Percentiles rank a stretch among this genome's conserved stretches.
phyloP scores from a whole-genome alignment of 306 rosid genomes.

The Vigna reflexopilosa region DNA sequence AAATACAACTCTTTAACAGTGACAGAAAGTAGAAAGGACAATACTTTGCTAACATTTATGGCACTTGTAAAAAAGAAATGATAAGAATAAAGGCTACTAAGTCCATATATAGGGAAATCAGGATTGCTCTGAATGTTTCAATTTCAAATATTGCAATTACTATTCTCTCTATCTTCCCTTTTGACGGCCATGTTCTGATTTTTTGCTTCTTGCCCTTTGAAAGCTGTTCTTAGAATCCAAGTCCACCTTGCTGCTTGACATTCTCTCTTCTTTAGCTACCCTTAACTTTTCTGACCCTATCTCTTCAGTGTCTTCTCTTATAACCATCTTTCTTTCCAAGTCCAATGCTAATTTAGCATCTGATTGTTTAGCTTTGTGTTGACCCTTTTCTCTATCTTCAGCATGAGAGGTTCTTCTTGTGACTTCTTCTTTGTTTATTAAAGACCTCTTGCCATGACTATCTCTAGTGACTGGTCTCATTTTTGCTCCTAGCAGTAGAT shows the following conservation, averaged over 20 bases:
- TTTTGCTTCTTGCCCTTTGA: constrained; percentile 64
- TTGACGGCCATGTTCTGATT: constrained; percentile 68
- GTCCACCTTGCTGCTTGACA: constrained; percentile 55
- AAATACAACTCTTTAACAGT: constrained; percentile 31
- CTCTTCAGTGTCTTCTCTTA: constrained; percentile 54
- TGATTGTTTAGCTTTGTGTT: constrained; percentile 50
- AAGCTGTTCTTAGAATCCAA: constrained; percentile 60
- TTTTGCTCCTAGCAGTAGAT: constrained; percentile 55
- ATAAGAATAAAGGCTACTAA: constrained; percentile 45
- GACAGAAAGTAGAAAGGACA: constrained; percentile 41
- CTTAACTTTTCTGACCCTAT: constrained; percentile 47
- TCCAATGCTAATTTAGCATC: constrained; percentile 59
- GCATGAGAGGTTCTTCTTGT: constrained; percentile 51
- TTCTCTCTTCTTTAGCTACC: constrained; percentile 49
- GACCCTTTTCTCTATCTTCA: constrained; percentile 57
- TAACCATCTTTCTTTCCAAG: constrained; percentile 54
- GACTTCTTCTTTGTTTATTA: constrained; percentile 55
- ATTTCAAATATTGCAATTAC: constrained; percentile 25
- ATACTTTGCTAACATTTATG: constrained; percentile 49
- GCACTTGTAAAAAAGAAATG: constrained; percentile 32
- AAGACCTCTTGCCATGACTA: constrained; percentile 52
- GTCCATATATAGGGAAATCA: constrained; percentile 37
- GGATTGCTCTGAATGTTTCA: constrained; percentile 42
- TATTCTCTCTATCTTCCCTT: constrained; percentile 61
- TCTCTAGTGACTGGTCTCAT: constrained; percentile 53